phyloP scores from a whole-genome alignment of 140 eudicot species.

The Stevia rebaudiana region DNA sequence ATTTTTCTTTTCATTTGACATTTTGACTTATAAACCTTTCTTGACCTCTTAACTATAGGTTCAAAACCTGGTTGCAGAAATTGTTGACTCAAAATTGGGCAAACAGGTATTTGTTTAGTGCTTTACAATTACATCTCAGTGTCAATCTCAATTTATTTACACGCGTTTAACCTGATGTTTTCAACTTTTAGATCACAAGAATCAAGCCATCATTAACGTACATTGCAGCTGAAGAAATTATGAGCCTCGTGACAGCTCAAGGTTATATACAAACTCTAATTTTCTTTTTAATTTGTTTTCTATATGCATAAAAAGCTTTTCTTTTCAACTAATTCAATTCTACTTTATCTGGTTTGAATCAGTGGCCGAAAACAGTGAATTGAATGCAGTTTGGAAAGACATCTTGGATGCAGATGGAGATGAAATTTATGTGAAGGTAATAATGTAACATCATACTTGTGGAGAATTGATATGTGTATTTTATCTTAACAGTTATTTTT shows the following conservation, averaged over 20 bases:
- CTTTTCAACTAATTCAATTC: background rate
- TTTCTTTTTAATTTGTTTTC: background rate
- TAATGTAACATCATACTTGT: conserved; percentile 22
- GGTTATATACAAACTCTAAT: conserved; percentile 35
- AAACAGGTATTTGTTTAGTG: conserved; percentile 59
- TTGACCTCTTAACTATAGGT: conserved; percentile 41
- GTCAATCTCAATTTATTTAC: background rate
- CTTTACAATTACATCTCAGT: background rate
- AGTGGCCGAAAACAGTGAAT: conserved; percentile 88
- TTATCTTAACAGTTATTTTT: too few species aligned
- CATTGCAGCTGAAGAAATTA: conserved; percentile 93
- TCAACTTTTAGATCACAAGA: conserved; percentile 58
- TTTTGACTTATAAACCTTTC: background rate
- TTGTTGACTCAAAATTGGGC: conserved; percentile 87
- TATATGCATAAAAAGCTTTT: background rate
- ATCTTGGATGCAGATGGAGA: conserved; percentile 90
- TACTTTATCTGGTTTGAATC: conserved; percentile 18
- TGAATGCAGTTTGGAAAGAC: conserved; percentile 96
- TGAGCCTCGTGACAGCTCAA: conserved; percentile 99
- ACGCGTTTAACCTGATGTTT: conserved; percentile 4
- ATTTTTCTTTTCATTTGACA: background rate
- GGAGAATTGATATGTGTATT: background rate
- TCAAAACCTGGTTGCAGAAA: conserved; percentile 95
- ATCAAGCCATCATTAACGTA: conserved; percentile 84
- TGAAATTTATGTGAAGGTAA: conserved; percentile 93